Percentiles rank a stretch among this genome's conserved stretches.
These are phyloP conservation scores for Ogataea pignaliae DNA, from an alignment of 805 yeast species.

Conservation along the genomic window DNA sequence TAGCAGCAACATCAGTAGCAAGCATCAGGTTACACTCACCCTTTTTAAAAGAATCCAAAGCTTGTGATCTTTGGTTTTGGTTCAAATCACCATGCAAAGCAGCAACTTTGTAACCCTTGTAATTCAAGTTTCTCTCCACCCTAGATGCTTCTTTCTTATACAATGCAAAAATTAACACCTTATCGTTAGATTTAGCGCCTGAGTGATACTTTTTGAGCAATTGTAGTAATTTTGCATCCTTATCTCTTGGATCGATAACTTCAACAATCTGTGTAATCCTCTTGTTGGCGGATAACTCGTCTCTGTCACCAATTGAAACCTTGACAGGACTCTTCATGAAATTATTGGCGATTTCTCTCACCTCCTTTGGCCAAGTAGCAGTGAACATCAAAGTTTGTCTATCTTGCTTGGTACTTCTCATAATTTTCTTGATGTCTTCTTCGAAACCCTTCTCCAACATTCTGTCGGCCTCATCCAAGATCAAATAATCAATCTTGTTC, in stretches of 20 bases:
- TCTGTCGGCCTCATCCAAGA: slow-evolving; percentile 97
- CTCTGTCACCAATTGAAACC: slow-evolving; percentile 90
- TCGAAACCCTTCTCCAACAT: slow-evolving; percentile 98
- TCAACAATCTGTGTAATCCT: slow-evolving; percentile 92
- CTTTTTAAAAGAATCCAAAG: slow-evolving; percentile 77
- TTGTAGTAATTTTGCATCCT: slow-evolving; percentile 71
- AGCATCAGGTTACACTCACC: slow-evolving; percentile 73
- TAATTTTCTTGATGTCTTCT: slow-evolving; percentile 85
- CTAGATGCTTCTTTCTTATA: slow-evolving; percentile 96
- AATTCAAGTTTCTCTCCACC: slow-evolving; percentile 68
- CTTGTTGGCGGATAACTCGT: slow-evolving; percentile 91
- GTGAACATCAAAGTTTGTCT: slow-evolving; percentile 98
- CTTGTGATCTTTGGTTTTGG: slow-evolving; percentile 87
- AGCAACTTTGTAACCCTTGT: slow-evolving; percentile 76
- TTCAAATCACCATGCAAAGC: slow-evolving; percentile 96
- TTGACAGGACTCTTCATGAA: slow-evolving; percentile 86
- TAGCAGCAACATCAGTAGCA: slow-evolving; percentile 98
- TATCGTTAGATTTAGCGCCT: slow-evolving; percentile 62
- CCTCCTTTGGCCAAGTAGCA: slow-evolving; percentile 99
- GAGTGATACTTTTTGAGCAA: slow-evolving; percentile 71
- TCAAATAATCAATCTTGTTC: slow-evolving; percentile 65
- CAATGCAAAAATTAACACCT: slow-evolving; percentile 85
- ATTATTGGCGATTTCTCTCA: slow-evolving; percentile 81
- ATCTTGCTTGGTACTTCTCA: slow-evolving; percentile 48
- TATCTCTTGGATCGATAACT: slow-evolving; percentile 76